These are phyloP conservation scores for Bremia lactucae DNA, from an alignment of 352 stramenopile genomes.

Conservation along the genomic window DNA sequence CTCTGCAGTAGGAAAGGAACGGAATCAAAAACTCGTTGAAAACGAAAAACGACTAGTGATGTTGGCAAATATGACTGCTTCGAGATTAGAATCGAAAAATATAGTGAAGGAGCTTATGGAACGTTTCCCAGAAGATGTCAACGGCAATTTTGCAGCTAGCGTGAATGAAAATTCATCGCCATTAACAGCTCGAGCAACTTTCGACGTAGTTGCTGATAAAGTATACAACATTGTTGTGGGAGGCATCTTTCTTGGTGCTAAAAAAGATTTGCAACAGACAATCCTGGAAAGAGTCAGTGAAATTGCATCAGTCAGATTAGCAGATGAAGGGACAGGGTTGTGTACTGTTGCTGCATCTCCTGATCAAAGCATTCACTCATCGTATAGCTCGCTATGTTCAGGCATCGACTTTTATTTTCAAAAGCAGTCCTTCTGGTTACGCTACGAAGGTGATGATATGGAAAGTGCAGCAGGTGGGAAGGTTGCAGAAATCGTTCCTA, in stretches of 20 bases:
- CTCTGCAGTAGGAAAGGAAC: slow-evolving; percentile 23
- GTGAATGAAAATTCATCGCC: background rate
- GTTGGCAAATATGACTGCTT: slow-evolving; percentile 27
- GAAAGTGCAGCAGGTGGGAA: slow-evolving; percentile 19
- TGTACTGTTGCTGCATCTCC: slow-evolving; percentile 28
- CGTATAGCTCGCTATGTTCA: slow-evolving; percentile 30
- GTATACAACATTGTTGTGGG: slow-evolving; percentile 37
- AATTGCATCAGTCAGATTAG: slow-evolving; percentile 23
- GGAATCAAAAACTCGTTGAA: slow-evolving; percentile 39
- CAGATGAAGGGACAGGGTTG: slow-evolving; percentile 31
- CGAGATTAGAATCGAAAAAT: slow-evolving; percentile 34
- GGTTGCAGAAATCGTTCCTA: slow-evolving; percentile 9
- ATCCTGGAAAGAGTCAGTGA: slow-evolving; percentile 25
- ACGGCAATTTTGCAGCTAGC: background rate
- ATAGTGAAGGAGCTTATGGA: slow-evolving; percentile 30
- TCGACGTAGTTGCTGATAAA: slow-evolving; percentile 21
- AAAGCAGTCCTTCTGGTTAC: slow-evolving; percentile 30
- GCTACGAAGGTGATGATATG: slow-evolving; percentile 34
- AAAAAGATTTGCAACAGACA: slow-evolving; percentile 8
- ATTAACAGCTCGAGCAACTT: slow-evolving; percentile 9
- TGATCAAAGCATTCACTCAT: slow-evolving; percentile 21
- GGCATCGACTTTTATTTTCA: slow-evolving; percentile 24
- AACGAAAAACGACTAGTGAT: slow-evolving; percentile 39
- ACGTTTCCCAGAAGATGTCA: slow-evolving; percentile 1
- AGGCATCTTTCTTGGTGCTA: slow-evolving; percentile 13